Percentiles rank a stretch among this genome's conserved stretches.
These are phyloP conservation scores for Sporothrix phasma DNA, from an alignment of 2,329 filamentous ascomycete species.

Conservation along the genomic window DNA sequence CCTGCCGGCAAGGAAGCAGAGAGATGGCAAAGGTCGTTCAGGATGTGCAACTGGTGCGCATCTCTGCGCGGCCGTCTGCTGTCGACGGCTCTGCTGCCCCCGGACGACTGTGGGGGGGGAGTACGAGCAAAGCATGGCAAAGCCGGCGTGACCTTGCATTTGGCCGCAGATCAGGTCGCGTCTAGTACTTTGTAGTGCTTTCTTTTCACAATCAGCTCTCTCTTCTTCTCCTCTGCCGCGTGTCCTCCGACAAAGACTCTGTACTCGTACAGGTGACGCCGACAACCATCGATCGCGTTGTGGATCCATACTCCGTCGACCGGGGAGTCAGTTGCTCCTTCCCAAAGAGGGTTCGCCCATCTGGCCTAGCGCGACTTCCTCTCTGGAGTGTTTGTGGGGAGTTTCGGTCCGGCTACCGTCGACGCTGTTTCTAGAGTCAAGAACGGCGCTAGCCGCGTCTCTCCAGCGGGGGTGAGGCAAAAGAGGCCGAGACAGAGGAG, in stretches of 20 bases:
- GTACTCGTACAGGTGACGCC: no score
- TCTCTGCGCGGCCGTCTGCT: background rate
- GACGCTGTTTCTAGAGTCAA: background rate
- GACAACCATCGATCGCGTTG: no score
- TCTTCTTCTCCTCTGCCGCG: background rate
- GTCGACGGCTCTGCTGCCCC: background rate
- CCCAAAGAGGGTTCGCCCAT: background rate
- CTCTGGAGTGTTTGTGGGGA: constrained; percentile 3
- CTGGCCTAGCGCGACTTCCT: background rate
- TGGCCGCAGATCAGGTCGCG: background rate
- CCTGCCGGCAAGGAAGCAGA: no score
- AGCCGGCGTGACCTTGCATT: background rate
- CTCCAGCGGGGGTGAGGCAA: constrained; percentile 1
- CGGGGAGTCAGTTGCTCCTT: background rate
- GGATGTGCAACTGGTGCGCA: no score
- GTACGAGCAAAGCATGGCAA: background rate
- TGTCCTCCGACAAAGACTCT: no score
- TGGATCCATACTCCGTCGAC: background rate
- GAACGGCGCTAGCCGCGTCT: background rate
- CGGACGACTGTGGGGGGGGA: background rate
- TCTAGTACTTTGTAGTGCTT: background rate
- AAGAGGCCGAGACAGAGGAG: background rate
- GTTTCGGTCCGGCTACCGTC: constrained; percentile 10
- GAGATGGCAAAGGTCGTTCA: no score
- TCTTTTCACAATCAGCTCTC: background rate